Base-by-base conservation (phyloP, 164 flowering plant genomes). In the Houttuynia cordata region DNA sequence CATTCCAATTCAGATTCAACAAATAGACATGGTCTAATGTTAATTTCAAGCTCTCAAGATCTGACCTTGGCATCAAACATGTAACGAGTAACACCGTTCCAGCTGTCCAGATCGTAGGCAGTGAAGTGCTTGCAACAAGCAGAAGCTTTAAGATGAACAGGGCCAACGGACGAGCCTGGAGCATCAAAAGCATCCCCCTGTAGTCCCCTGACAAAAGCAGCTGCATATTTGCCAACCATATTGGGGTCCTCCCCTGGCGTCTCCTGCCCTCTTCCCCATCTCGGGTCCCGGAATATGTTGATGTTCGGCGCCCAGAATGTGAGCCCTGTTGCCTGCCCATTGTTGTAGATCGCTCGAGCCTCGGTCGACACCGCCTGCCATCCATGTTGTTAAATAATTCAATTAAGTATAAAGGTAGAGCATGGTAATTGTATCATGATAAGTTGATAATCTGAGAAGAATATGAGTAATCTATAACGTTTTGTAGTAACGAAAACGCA, bases 191-290 rank as follows among this genome's bases (percentile, higher is more conserved):
- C 51, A 56, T 89, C 96, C 1, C 98, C 98, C 65, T 92, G 98
- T 52, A 92, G 15, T 0, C 98, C 98, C 64, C 96, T 79, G 21
- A 92, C 98, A 66, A 68, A 89, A 0, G 89, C 63, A 47, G 80
- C 81, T 9, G 93, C 81, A 59, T 92, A 92, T 23, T 71, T 78
- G 12, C 86, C 78, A 0, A 75, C 73, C 4, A 83, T 63, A 71
- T 70, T 8, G 9, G 98, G 98, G 61, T 92, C 98, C 62, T 92
- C 96, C 1, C 98, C 98, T 0, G 96, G 96, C 4, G 98, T 92
- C 70, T 91, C 97, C 56, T 89, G 95, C 56, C 98, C 96, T 79
- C 98, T 81, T 10, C 98, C 98, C 96, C 98, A 92, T 73, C 98
- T 80, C 18, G 96, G 98, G 58, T 92, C 98, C 67, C 98, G 75